phyloP scores from a whole-genome alignment of 768 basidiomycete species.

The Boletus rubroflammeus region DNA sequence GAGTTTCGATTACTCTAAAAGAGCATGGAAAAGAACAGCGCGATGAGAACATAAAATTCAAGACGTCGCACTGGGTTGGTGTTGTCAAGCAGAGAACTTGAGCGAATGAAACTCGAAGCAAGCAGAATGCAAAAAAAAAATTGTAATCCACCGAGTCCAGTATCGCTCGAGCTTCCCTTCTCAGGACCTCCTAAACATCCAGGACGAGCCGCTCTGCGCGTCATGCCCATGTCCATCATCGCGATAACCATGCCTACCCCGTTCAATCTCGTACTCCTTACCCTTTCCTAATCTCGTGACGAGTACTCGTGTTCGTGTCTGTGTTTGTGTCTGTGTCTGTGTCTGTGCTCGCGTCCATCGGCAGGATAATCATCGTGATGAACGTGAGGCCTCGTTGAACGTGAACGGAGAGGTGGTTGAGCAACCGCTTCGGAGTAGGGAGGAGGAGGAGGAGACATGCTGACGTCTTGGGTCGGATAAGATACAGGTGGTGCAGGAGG shows the following conservation, averaged over 20 bases:
- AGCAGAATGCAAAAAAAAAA: neutral
- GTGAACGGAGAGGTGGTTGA: conserved; percentile 15
- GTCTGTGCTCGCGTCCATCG: conserved; percentile 12
- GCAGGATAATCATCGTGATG: conserved; percentile 7
- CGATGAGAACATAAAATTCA: neutral
- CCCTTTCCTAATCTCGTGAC: conserved; percentile 6
- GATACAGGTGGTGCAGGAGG: neutral
- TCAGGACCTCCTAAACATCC: conserved; percentile 17
- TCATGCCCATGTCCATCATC: conserved; percentile 5
- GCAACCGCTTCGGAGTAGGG: conserved; percentile 20
- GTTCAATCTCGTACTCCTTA: conserved; percentile 1
- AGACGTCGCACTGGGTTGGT: neutral
- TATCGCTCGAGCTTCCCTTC: neutral
- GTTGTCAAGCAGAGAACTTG: neutral
- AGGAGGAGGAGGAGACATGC: conserved; percentile 16
- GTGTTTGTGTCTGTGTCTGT: conserved; percentile 14
- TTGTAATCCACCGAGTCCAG: neutral
- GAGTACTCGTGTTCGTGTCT: conserved; percentile 11
- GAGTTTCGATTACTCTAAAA: neutral
- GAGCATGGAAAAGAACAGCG: neutral
- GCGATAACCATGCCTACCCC: neutral
- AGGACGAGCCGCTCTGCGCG: conserved; percentile 5
- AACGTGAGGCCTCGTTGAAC: conserved; percentile 17
- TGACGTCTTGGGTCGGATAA: neutral
- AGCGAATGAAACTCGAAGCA: neutral